Evolutionary conservation across 2,329 filamentous ascomycete genomes (phyloP), one percentile per base, ranked within the genome.

Genomic region (Diaporthe destruens): DNA sequence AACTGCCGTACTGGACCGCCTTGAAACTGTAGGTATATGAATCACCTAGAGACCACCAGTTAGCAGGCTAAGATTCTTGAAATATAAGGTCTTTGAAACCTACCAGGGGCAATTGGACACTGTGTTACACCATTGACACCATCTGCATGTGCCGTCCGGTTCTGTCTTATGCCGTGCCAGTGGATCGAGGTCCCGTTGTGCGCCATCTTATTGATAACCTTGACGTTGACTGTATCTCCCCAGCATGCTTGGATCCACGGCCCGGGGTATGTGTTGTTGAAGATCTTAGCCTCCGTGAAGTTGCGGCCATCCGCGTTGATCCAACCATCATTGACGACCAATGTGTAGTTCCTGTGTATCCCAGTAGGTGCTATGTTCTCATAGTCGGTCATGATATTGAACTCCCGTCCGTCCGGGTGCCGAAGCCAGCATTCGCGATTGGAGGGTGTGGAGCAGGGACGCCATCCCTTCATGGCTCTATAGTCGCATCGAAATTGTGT

Each of bases 111-210:
- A 63, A 93, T 89, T 3, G 85, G 83, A 75, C 89, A 91, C 78
- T 91, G 90, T 0, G 86, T 89, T 3, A 91, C 85, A 51, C 86
- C 89, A 0, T 87, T 83, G 3, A 90, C 86, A 2, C 92, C 92
- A 77, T 94, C 92, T 88, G 92, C 91, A 57, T 87, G 84, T 42
- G 86, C 90, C 0, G 89, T 91, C 9, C 87, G 88, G 76, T 90
- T 90, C 77, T 91, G 89, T 76, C 86, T 91, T 70, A 93, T 82
- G 16, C 92, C 92, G 77, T 94, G 92, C 79, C 91, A 93, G 78
- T 94, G 92, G 39, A 93, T 82, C 70, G 84, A 86, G 25, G 89
- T 89, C n/a, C 82, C 86, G 76, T 92, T 89, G 11, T 85, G 85
- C 1, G 89, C 83, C 68, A 75, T 57, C n/a, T 85, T 83, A 78